Percentiles rank a stretch among this genome's conserved stretches.
Conservation (phyloP, 306 rosid genomes). For the Cajanus cajan region DNA sequence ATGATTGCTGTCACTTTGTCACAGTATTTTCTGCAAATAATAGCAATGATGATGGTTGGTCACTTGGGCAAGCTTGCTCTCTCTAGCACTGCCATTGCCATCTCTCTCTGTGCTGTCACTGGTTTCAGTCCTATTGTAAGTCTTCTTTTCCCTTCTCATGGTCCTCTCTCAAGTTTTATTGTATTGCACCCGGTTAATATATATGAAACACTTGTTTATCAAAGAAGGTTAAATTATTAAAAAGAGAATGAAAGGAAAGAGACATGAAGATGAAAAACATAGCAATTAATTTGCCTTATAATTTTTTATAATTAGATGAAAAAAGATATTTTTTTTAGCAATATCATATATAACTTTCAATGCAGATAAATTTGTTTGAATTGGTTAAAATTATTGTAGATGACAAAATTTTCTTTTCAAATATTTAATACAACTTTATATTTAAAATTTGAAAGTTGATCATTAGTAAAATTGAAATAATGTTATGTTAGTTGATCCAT, state of each 20-base stretch:
- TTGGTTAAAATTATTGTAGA: too few species aligned
- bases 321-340: too few species aligned
- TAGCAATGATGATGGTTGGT: conserved; percentile 61
- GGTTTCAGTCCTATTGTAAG: conserved; percentile 63
- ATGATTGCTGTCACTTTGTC: conserved; percentile 52
- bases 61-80: conserved; percentile 63
- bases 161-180: not conserved
- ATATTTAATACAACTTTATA: too few species aligned
- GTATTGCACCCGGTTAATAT: not conserved
- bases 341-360: too few species aligned
- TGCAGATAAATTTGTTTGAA: too few species aligned
- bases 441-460: too few species aligned
- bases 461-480: too few species aligned
- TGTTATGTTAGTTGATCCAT: too few species aligned
- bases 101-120: conserved; percentile 52
- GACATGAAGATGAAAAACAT: not conserved
- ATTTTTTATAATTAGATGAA: too few species aligned
- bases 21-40: conserved; percentile 49
- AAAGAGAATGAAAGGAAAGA: not conserved
- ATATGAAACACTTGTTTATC: not conserved
- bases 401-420: too few species aligned
- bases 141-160: not conserved
- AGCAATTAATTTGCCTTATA: not conserved
- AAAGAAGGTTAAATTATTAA: not conserved
- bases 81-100: conserved; percentile 62